phyloP scores from a whole-genome alignment of 805 yeast species.

The Candida ortonii region DNA sequence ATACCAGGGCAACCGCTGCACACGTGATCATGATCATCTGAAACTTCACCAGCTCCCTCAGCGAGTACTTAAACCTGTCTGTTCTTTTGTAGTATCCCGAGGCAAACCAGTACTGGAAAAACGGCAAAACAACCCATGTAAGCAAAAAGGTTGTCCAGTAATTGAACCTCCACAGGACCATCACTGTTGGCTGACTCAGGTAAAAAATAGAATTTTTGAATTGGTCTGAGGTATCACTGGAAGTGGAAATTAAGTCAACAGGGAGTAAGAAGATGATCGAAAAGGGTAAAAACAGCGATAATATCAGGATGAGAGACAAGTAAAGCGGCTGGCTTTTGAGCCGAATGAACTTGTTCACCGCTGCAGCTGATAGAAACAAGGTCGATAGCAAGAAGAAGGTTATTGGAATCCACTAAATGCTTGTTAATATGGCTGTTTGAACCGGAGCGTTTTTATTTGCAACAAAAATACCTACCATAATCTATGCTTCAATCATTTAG shows the following conservation, averaged over 20 bases:
- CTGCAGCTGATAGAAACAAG: slow-evolving; percentile 31
- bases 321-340: slow-evolving; percentile 38
- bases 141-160: slow-evolving; percentile 80
- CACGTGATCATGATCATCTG: slow-evolving; percentile 55
- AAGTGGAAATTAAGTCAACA: slow-evolving; percentile 63
- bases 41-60: slow-evolving; percentile 54
- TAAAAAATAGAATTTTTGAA: slow-evolving; percentile 38
- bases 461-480: slow-evolving; percentile 9
- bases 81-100: slow-evolving; percentile 59
- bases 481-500: not conserved
- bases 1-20: slow-evolving; percentile 54
- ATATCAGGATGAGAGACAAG: slow-evolving; percentile 44
- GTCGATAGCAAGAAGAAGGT: slow-evolving; percentile 25
- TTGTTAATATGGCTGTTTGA: too few relatives aligned
- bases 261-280: slow-evolving; percentile 75
- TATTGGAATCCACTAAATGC: slow-evolving; percentile 28
- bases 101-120: slow-evolving; percentile 67
- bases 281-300: slow-evolving; percentile 71
- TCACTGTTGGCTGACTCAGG: slow-evolving; percentile 43
- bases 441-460: too few relatives aligned
- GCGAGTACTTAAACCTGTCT: slow-evolving; percentile 52
- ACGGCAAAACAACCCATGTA: slow-evolving; percentile 75
- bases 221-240: slow-evolving; percentile 30
- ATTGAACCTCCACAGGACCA: slow-evolving; percentile 66
- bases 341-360: slow-evolving; percentile 37